Evolutionary conservation across 1,139 yeast genomes (phyloP).

Genomic region (Zygosaccharomyces sapae): DNA sequence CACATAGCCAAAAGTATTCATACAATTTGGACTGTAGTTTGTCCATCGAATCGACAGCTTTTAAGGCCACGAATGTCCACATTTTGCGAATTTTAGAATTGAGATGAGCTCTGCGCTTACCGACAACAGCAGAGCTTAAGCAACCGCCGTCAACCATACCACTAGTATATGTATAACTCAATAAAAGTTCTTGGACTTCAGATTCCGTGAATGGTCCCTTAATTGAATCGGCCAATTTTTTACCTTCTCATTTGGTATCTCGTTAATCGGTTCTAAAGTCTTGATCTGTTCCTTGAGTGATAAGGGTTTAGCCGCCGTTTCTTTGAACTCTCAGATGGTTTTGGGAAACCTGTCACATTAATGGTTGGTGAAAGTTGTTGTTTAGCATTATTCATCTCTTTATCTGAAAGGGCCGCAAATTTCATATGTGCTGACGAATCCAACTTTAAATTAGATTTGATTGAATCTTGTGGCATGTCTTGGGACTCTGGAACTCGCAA

Average conservation of each 20-base stretch:
- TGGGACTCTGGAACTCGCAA: conserved; percentile 8
- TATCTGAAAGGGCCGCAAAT: neutral
- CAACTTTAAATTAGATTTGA: neutral
- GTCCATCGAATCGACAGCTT: conserved; percentile 11
- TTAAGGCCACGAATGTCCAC: conserved; percentile 8
- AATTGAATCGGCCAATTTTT: conserved; percentile 4
- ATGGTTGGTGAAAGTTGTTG: neutral
- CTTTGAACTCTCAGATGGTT: neutral
- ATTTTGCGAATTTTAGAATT: conserved; percentile 3
- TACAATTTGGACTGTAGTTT: conserved; percentile 14
- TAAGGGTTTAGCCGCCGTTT: conserved; percentile 12
- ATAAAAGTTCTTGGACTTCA: conserved; percentile 12
- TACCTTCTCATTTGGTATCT: conserved; percentile 8
- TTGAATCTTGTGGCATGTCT: neutral
- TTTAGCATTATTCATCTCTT: neutral
- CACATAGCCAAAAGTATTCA: conserved; percentile 14
- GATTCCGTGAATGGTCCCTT: conserved; percentile 12
- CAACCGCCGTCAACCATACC: conserved; percentile 8
- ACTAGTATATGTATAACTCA: conserved; percentile 14
- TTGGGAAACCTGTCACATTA: neutral
- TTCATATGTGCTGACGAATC: neutral
- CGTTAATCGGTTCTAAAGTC: conserved; percentile 13
- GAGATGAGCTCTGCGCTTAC: conserved; percentile 2
- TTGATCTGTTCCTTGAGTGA: conserved; percentile 5
- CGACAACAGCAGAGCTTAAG: neutral